phyloP scores from a whole-genome alignment of 176 grass and related monocot genomes.

The Oryza punctata region DNA sequence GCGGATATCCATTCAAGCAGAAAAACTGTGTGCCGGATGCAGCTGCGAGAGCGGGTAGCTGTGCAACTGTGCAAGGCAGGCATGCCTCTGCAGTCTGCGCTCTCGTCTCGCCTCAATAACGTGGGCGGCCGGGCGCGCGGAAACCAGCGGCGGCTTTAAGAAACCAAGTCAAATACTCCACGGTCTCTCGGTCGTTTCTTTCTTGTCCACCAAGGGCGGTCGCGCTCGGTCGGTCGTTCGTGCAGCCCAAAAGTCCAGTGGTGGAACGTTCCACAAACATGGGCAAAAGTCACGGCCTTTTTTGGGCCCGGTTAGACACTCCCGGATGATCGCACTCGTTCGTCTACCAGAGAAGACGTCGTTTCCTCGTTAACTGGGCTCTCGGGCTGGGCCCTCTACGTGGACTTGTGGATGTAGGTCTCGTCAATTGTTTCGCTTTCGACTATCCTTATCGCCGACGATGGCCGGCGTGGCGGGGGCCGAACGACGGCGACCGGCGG shows the following conservation, averaged over 20 bases:
- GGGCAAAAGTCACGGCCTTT: not conserved
- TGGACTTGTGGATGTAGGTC: too few species aligned
- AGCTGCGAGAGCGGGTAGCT: conserved; percentile 13
- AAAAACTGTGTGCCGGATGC: conserved; percentile 38
- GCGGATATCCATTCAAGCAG: not conserved
- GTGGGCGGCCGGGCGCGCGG: conserved; percentile 33
- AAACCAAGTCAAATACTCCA: not conserved
- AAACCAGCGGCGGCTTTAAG: conserved; percentile 25
- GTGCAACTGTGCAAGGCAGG: not conserved
- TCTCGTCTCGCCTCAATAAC: conserved; percentile 8
- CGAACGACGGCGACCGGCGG: too few species aligned
- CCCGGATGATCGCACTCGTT: too few species aligned
- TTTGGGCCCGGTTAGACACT: not conserved
- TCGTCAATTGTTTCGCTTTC: too few species aligned
- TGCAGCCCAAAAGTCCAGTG: not conserved
- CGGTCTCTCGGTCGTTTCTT: not conserved
- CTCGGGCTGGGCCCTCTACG: too few species aligned
- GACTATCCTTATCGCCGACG: too few species aligned
- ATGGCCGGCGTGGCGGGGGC: too few species aligned
- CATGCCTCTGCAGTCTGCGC: not conserved
- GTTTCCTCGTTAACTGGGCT: too few species aligned
- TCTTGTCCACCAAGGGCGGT: conserved; percentile 28
- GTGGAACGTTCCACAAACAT: not conserved
- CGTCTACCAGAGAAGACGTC: too few species aligned
- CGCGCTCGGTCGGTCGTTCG: not conserved